phyloP scores from a whole-genome alignment of 805 yeast genomes.

The Saturnispora dispora region DNA sequence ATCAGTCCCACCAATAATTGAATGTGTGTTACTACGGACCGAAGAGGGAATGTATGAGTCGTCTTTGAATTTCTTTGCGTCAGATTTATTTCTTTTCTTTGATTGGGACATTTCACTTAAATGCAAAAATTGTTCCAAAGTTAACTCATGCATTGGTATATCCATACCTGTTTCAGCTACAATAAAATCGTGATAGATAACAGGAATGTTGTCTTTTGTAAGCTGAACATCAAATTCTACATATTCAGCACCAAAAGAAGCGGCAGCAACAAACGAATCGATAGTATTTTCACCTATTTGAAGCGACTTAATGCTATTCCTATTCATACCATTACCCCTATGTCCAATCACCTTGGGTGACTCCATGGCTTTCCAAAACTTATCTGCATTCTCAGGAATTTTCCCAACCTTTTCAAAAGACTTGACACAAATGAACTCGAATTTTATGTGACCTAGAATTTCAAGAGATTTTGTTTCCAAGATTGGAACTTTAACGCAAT shows the following conservation, averaged over 20 bases:
- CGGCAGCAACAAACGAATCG: slow-evolving; percentile 92
- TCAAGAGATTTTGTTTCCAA: slow-evolving; percentile 64
- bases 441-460: slow-evolving; percentile 65
- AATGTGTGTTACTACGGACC: slow-evolving; percentile 10
- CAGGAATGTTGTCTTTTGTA: slow-evolving; percentile 86
- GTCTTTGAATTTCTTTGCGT: slow-evolving; percentile 20
- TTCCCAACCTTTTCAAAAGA: slow-evolving; percentile 67
- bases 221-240: slow-evolving; percentile 96
- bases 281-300: slow-evolving; percentile 95
- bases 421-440: slow-evolving; percentile 62
- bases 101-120: slow-evolving; percentile 29
- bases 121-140: slow-evolving; percentile 78
- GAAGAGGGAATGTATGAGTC: slow-evolving; percentile 24
- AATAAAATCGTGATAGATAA: slow-evolving; percentile 86
- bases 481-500: slow-evolving; percentile 62
- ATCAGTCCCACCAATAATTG: background rate
- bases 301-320: slow-evolving; percentile 58
- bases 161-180: slow-evolving; percentile 96
- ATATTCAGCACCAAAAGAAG: slow-evolving; percentile 90
- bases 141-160: slow-evolving; percentile 89
- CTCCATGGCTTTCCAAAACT: slow-evolving; percentile 86
- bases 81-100: slow-evolving; percentile 4
- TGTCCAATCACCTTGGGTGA: slow-evolving; percentile 92
- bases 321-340: slow-evolving; percentile 88
- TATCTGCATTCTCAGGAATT: slow-evolving; percentile 57